Conservation (phyloP, 768 basidiomycete species). For the Amanita subjunquillea region DNA sequence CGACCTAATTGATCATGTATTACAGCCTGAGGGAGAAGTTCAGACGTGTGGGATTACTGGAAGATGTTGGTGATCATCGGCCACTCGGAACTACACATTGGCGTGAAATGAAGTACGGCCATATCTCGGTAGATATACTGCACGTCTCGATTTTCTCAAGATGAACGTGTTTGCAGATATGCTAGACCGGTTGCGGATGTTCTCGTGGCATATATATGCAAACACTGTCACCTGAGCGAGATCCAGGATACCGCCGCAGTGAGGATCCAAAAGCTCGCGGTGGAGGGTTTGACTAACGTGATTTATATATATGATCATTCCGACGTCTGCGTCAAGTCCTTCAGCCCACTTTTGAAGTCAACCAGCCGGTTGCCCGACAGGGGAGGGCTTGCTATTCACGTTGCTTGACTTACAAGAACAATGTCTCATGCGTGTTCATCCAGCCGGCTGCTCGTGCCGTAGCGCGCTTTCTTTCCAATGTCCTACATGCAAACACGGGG, state of each 20-base stretch:
- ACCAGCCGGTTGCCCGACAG: conserved; percentile 20
- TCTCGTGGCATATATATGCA: conserved; percentile 68
- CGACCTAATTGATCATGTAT: conserved; percentile 1
- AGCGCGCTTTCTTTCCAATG: too few species aligned
- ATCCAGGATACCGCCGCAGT: conserved; percentile 48
- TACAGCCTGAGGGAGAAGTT: conserved; percentile 49
- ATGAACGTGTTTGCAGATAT: conserved; percentile 28
- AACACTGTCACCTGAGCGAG: conserved; percentile 41
- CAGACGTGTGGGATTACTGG: conserved; percentile 55
- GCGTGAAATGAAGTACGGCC: conserved; percentile 32
- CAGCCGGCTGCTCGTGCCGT: too few species aligned
- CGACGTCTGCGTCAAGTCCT: conserved; percentile 64
- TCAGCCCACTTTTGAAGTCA: conserved; percentile 44
- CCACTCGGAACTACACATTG: conserved; percentile 43
- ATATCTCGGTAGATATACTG: conserved; percentile 51
- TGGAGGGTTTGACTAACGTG: not conserved
- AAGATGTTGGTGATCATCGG: conserved; percentile 50
- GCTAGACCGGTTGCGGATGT: conserved; percentile 48
- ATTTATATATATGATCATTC: conserved; percentile 49
- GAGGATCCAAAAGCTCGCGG: conserved; percentile 7
- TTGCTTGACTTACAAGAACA: conserved; percentile 45
- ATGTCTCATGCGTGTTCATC: conserved; percentile 35
- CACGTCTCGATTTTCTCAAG: not conserved
- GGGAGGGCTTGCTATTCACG: conserved; percentile 37
- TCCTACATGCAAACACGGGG: too few species aligned